Base-by-base conservation (phyloP, 352 stramenopile species). In the Phytophthora pseudosyringae region DNA sequence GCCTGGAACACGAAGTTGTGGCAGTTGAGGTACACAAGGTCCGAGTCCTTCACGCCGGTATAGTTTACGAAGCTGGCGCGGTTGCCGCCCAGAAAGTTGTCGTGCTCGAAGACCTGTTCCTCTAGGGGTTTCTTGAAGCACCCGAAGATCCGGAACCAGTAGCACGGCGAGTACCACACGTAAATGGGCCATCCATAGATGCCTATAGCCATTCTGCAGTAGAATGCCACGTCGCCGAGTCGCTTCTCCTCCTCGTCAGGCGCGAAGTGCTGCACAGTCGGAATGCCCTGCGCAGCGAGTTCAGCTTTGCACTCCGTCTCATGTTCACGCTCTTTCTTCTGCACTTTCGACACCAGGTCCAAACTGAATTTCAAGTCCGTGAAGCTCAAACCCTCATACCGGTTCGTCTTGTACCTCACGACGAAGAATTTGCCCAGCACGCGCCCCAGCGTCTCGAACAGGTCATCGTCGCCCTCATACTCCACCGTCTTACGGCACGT, bases 141-240 rank as follows among this genome's bases (percentile, higher is more conserved):
- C 45, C 72, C 69, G 36, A 90, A 88, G 6, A 89, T 65, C 29
- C 79, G 80, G 71, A 89, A 88, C 76, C 80, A 91, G 61, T 76
- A 77, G 57, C 84, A 81, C 29, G 84, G 84, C 49, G 81, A 81
- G 66, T 90, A 91, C 80, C 78, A 90, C 5, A 91, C 65, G 69
- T 88, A 91, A 69, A 93, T 78, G 43, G 78, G 81, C 84, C 84
- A 93, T 36, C 85, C 85, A 53, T 93, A 93, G 66, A 93, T 91
- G 12, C 85, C 85, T 49, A 90, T 86, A 0, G 85, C 80, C 36
- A 91, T 66, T 33, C 75, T 75, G 26, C 79, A 85, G 58, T 90
- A 93, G 52, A 82, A 90, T 9, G 77, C 73, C 49, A 89, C 48
- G 52, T 91, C 80, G 0, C 59, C 59, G 1, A 93, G 69, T 16